Evolutionary conservation across 148 eudicot genomes (phyloP).

Genomic region (Nepenthes mirabilis): DNA sequence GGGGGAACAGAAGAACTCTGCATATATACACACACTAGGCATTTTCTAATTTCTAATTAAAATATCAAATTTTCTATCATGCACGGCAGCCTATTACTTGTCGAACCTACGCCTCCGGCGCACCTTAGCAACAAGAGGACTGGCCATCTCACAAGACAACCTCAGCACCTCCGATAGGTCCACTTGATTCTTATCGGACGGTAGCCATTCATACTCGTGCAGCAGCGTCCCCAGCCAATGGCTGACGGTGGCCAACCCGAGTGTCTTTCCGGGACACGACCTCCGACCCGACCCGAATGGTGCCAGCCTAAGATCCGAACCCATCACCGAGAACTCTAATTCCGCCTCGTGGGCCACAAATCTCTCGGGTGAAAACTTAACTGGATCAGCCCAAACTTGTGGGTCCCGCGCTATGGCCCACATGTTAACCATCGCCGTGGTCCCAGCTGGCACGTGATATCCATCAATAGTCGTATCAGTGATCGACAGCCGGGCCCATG

Average conservation of each 20-base stretch:
- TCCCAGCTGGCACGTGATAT: slow-evolving; percentile 46
- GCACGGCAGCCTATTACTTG: too few relatives aligned
- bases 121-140: slow-evolving; percentile 23
- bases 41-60: too few relatives aligned
- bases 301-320: slow-evolving; percentile 51
- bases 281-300: slow-evolving; percentile 72
- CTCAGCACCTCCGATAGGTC: slow-evolving; percentile 47
- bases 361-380: slow-evolving; percentile 38
- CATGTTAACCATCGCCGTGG: slow-evolving; percentile 74
- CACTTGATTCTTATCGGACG: slow-evolving; percentile 5
- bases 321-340: slow-evolving; percentile 32
- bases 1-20: too few relatives aligned
- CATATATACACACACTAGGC: too few relatives aligned
- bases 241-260: slow-evolving; percentile 47
- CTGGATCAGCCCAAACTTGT: slow-evolving; percentile 41
- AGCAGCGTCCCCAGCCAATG: slow-evolving; percentile 46
- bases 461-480: slow-evolving; percentile 35
- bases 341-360: slow-evolving; percentile 9
- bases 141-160: slow-evolving; percentile 61
- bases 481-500: slow-evolving; percentile 62
- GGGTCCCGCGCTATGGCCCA: slow-evolving; percentile 69
- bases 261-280: slow-evolving; percentile 46
- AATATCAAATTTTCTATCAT: too few relatives aligned
- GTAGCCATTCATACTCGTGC: slow-evolving; percentile 37
- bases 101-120: too few relatives aligned